These are phyloP conservation scores for Naganishia onofrii DNA, from an alignment of 768 basidiomycete species.

Conservation along the genomic window DNA sequence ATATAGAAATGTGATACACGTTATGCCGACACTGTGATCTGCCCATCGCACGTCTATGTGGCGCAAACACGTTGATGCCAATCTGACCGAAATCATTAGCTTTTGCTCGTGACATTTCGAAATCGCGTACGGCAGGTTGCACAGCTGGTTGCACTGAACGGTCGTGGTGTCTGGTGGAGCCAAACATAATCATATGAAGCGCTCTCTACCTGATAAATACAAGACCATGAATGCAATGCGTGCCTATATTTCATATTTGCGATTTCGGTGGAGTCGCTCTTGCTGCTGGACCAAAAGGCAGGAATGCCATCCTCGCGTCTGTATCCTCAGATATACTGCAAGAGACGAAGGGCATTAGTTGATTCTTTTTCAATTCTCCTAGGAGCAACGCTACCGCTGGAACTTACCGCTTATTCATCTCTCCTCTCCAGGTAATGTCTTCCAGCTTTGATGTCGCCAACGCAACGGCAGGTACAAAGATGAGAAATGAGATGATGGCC, in stretches of 20 bases:
- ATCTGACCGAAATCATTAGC: too few relatives aligned
- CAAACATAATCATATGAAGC: not conserved
- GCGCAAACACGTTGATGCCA: too few relatives aligned
- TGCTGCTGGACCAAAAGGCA: conserved; percentile 33
- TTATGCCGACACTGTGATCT: not conserved
- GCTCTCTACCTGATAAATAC: not conserved
- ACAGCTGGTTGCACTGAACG: too few relatives aligned
- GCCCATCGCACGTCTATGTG: too few relatives aligned
- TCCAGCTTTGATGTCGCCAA: conserved; percentile 37
- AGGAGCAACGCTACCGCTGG: not conserved
- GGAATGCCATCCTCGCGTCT: conserved; percentile 44
- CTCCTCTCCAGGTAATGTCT: conserved; percentile 50
- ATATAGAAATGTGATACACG: not conserved
- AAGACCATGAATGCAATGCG: not conserved
- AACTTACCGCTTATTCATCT: conserved; percentile 45
- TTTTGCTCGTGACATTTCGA: too few relatives aligned
- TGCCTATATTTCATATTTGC: not conserved
- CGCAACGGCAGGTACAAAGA: conserved; percentile 47
- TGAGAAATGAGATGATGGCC: conserved; percentile 40
- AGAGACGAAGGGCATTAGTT: not conserved
- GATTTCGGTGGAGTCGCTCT: not conserved
- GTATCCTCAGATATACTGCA: conserved; percentile 37
- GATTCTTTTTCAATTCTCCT: not conserved
- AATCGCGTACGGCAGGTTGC: too few relatives aligned
- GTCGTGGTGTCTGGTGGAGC: not conserved